Base-by-base conservation (phyloP, 202 grass and related monocot species). In the Cymbopogon flexuosus region DNA sequence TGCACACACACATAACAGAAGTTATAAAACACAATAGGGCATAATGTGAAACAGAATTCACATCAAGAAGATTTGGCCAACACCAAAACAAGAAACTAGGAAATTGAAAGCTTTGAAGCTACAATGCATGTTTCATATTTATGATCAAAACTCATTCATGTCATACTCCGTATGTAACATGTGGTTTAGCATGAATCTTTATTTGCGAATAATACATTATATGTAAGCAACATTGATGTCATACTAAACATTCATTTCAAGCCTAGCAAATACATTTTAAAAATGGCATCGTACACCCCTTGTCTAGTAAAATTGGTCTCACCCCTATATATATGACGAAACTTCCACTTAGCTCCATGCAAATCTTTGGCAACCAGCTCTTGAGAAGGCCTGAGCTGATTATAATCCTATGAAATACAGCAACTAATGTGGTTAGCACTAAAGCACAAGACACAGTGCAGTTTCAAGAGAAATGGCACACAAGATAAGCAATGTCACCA, bases 311-410 rank as follows among this genome's bases (percentile, higher is more conserved):
- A 57, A 54, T 51, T 24, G 30, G 62, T 68, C 77, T 89, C 52
- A 98, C 95, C 95, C 89, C 95, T 93, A 81, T 98, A 98, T 67
- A 98, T 98, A 86, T 98, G 95, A 33, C 95, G 95, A 71, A 98
- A 98, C 72, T 64, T 88, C 95, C 95, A 98, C 16, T 93, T 82
- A 5, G 80, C 73, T 40, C 95, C 95, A 88, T 98, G 95, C 76
- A 98, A 87, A 84, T 98, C 95, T 79, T 91, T 93, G 6, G 95
- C 95, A 74, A 94, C 71, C 79, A 98, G 90, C 79, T 98, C 96
- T 82, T 98, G 92, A 10, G 92, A 98, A 89, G 96, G 96, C 84
- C 96, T 98, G 31, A 93, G 74, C 80, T 89, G 86, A 78, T 90
- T 86, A 85, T 97, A 91, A 68, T 97, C 95, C 95, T 94, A 85